Conservation (phyloP, 768 basidiomycete species). For the Chalciporus pseudorubinellus region DNA sequence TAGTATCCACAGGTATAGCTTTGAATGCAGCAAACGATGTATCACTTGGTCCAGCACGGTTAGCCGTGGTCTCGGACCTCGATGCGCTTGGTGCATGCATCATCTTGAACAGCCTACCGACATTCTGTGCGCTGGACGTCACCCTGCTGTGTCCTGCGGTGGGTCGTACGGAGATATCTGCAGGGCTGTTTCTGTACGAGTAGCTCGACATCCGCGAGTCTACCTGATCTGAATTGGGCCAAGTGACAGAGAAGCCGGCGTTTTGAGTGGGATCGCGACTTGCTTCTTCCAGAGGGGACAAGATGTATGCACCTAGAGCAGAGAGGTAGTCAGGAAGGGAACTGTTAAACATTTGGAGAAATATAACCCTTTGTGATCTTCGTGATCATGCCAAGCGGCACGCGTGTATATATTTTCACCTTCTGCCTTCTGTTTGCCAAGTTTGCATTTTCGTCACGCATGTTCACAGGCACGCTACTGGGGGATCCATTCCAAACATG, state of each 20-base stretch:
- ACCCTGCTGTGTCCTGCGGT: neutral
- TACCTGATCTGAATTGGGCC: slow-evolving; percentile 66
- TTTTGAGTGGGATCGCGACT: slow-evolving; percentile 88
- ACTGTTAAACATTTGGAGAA: neutral
- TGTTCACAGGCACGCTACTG: slow-evolving; percentile 70
- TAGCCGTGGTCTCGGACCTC: slow-evolving; percentile 35
- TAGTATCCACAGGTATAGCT: slow-evolving; percentile 69
- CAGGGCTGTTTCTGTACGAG: slow-evolving; percentile 71
- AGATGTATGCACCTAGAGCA: slow-evolving; percentile 82
- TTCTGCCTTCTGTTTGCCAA: slow-evolving; percentile 43
- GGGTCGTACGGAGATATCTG: slow-evolving; percentile 17
- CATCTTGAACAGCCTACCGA: slow-evolving; percentile 26
- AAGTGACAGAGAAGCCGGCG: slow-evolving; percentile 82
- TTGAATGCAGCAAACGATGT: slow-evolving; percentile 74
- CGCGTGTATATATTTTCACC: slow-evolving; percentile 84
- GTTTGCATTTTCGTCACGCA: neutral
- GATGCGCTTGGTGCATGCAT: slow-evolving; percentile 16
- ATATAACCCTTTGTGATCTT: slow-evolving; percentile 71
- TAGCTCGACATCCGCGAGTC: slow-evolving; percentile 78
- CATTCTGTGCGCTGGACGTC: neutral
- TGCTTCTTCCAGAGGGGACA: slow-evolving; percentile 90
- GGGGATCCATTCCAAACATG: slow-evolving; percentile 73
- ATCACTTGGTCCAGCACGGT: slow-evolving; percentile 35
- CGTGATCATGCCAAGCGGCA: slow-evolving; percentile 80
- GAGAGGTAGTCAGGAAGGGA: neutral